Conservation (phyloP, 2,329 filamentous ascomycete genomes). For the Elsinoe perseae region DNA sequence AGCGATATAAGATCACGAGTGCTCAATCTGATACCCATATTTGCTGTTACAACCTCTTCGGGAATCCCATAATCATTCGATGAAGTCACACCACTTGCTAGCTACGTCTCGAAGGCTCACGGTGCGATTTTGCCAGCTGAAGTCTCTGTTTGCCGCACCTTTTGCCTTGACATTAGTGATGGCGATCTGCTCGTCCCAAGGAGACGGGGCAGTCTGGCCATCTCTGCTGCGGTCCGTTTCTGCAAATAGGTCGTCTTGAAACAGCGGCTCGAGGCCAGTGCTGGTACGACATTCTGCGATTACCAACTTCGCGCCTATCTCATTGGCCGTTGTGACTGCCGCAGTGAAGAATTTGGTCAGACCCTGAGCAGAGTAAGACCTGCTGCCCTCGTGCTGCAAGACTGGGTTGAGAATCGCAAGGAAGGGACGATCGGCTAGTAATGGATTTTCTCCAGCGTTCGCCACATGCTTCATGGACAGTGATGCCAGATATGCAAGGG, state of each 20-base stretch:
- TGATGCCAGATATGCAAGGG: conserved; percentile 63
- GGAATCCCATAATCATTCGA: no score
- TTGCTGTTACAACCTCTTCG: neutral
- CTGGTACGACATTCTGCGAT: conserved; percentile 34
- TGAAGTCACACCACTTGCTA: conserved; percentile 38
- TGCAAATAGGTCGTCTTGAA: conserved; percentile 9
- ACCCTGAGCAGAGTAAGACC: conserved; percentile 70
- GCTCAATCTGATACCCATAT: conserved; percentile 9
- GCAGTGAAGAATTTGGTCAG: conserved; percentile 55
- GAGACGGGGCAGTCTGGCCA: conserved; percentile 15
- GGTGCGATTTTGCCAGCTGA: conserved; percentile 43
- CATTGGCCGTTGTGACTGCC: conserved; percentile 53
- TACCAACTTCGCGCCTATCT: conserved; percentile 31
- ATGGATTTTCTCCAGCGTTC: conserved; percentile 37
- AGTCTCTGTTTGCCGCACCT: conserved; percentile 31
- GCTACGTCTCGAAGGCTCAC: conserved; percentile 37
- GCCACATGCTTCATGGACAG: neutral
- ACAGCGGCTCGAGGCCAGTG: neutral
- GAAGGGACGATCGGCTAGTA: conserved; percentile 20
- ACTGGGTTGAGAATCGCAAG: conserved; percentile 60
- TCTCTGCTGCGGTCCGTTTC: neutral
- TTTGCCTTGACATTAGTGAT: conserved; percentile 43
- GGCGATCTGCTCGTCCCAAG: conserved; percentile 41
- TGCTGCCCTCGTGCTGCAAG: conserved; percentile 57
- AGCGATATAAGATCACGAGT: conserved; percentile 1